These are phyloP conservation scores for Heimioporus retisporus DNA, from an alignment of 1,284 basidiomycete species.

Conservation along the genomic window DNA sequence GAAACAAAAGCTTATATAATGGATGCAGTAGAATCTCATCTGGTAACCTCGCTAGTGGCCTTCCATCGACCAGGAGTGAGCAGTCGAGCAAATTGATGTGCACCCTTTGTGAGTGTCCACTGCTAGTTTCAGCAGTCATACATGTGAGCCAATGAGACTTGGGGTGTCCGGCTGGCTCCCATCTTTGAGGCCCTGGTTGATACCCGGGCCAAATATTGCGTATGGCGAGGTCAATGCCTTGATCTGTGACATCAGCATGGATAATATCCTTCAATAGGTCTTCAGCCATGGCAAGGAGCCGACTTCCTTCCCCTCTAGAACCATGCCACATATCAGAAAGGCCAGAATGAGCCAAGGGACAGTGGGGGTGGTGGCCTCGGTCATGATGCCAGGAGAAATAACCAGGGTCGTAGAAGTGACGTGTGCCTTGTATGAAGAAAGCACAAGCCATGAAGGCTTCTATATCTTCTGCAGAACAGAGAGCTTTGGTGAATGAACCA, in stretches of 20 bases:
- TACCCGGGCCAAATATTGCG: background rate
- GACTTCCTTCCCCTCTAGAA: no score
- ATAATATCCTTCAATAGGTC: constrained; percentile 33
- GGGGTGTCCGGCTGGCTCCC: background rate
- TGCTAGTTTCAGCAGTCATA: background rate
- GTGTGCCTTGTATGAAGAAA: no score
- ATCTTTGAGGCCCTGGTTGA: background rate
- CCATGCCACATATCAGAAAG: no score
- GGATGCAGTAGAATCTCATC: background rate
- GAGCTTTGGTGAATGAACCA: no score
- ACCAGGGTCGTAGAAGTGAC: no score
- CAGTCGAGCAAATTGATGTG: background rate
- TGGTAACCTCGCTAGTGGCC: background rate
- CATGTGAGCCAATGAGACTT: background rate
- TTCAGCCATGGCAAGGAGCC: no score
- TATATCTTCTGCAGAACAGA: no score
- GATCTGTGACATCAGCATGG: background rate
- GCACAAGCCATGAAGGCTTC: no score
- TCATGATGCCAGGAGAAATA: no score
- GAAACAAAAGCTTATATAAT: background rate
- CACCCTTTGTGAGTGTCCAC: background rate
- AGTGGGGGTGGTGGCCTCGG: no score
- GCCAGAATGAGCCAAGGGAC: no score
- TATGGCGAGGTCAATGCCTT: constrained; percentile 15
- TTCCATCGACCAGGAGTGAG: background rate